Evolutionary conservation across 73 alveolate species (phyloP).

Genomic region (Stentor roeselii): DNA sequence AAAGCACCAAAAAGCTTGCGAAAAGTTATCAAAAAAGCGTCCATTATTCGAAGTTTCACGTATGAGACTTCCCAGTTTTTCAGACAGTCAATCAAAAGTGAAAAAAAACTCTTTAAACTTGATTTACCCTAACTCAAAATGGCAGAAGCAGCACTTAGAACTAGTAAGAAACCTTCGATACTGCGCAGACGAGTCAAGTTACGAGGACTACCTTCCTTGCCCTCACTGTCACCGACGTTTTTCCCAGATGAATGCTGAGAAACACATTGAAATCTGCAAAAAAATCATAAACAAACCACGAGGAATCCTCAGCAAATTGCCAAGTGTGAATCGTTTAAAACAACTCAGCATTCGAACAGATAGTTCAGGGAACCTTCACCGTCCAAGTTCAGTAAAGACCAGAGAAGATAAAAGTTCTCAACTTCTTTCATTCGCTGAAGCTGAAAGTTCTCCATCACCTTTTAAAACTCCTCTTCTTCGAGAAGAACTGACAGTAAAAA

Average conservation of each 20-base stretch:
- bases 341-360: background rate
- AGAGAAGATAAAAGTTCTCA: background rate
- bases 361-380: too few species aligned
- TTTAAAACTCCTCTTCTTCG: background rate
- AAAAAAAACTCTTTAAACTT: slow-evolving; percentile 5
- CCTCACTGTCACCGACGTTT: slow-evolving; percentile 60
- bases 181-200: background rate
- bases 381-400: background rate
- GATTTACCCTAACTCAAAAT: slow-evolving; percentile 13
- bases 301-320: slow-evolving; percentile 15
- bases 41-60: background rate
- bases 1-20: slow-evolving; percentile 15
- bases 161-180: background rate
- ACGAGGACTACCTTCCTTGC: slow-evolving; percentile 44
- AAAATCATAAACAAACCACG: slow-evolving; percentile 57
- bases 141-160: slow-evolving; percentile 26
- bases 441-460: background rate
- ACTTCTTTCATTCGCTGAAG: background rate
- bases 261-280: slow-evolving; percentile 66
- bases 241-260: slow-evolving; percentile 51
- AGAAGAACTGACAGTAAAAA: background rate
- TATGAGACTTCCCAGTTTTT: background rate
- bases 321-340: background rate
- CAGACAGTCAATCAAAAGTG: background rate
- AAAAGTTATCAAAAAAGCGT: background rate